Base-by-base conservation (phyloP, 805 yeast genomes). In the Candida dajiaensis region DNA sequence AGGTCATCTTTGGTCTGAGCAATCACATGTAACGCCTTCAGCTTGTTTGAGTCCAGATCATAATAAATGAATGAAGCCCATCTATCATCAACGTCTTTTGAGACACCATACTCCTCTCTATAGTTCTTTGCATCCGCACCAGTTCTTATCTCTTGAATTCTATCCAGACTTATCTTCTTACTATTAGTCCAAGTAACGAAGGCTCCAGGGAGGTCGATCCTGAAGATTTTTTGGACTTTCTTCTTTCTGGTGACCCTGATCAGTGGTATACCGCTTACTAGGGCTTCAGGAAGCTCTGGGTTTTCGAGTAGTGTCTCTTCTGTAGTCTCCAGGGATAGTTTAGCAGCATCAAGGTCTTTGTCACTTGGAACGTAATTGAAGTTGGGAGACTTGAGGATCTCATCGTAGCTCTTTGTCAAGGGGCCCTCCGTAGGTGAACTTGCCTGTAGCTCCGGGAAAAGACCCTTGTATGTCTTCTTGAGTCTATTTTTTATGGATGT, bases 41-140 rank as follows among this genome's bases (percentile, higher is more conserved):
- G 68, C 59, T 84, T 86, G 43, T 77, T 71, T 2, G 76, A 80
- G 6, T 77, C 70, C 7, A 74, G 71, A 51, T 78, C 75, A 47
- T 72, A 77, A 59, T 88, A 92, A 12, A 89, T 78, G 28, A 92
- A 76, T 0, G 96, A 83, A 1, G 88, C 73, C 99, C 99, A 92
- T 9, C 77, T 65, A 12, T 72, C 69, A 39, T 80, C 79, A 45
- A 74, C 77, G 43, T 83, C 89, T 31, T 78, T 68, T 1, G 89
- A 77, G 1, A 89, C 76, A 33, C 84, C 81, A 54, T 87, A 78
- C 63, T 89, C 96, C 59, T 90, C 96, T 50, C 96, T 68, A 60
- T 89, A 92, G 54, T 88, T 87, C 31, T 77, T 74, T 1, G 97
- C 97, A 56, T 85, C 87, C 19, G 74, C 76, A 3, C 83, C 87